Base-by-base conservation (phyloP, 805 yeast genomes). In the Kodamaea jinghongensis region DNA sequence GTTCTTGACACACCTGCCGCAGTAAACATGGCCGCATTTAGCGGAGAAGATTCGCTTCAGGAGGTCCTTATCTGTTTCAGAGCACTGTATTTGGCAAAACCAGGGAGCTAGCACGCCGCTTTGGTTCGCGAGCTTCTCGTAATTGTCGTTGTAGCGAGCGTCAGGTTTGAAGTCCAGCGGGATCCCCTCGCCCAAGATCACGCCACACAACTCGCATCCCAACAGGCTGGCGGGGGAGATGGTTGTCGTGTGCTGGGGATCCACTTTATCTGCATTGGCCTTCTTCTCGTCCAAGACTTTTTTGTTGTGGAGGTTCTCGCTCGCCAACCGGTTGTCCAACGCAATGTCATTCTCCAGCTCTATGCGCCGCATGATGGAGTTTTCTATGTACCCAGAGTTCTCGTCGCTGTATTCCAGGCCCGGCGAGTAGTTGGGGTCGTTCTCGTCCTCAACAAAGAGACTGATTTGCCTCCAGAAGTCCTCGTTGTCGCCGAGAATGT, bases 1-100 rank as follows among this genome's bases (percentile, higher is more conserved):
- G 49, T 79, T 75, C 47, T 77, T 77, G 15, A 83, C 84, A 61
- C 96, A 88, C 30, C 91, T 61, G 1, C 96, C 96, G 60, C 96
- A 88, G 56, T 78, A 88, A 0, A 81, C 75, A 63, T 88, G 96
- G 0, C 96, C 96, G 66, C 96, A 88, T 28, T 60, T 63, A 0
- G 86, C 74, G 13, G 73, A 71, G 52, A 81, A 88, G 2, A 83
- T 74, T 44, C 88, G 72, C 50, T 71, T 78, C 0, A 90, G 82
- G 25, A 85, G 62, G 40, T 75, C 81, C 13, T 64, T 51, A 51
- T 86, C 95, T 0, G 67, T 63, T 8, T 66, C 70, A 0, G 81
- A 72, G n/a, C 81, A 62, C 17, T 65, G 61, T 11, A 60, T 54
- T 11, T 68, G 48, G 27, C 81, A 75, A 49, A 78, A 83, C 74